Conservation (phyloP, 306 rosid species). For the Castanea mollissima region DNA sequence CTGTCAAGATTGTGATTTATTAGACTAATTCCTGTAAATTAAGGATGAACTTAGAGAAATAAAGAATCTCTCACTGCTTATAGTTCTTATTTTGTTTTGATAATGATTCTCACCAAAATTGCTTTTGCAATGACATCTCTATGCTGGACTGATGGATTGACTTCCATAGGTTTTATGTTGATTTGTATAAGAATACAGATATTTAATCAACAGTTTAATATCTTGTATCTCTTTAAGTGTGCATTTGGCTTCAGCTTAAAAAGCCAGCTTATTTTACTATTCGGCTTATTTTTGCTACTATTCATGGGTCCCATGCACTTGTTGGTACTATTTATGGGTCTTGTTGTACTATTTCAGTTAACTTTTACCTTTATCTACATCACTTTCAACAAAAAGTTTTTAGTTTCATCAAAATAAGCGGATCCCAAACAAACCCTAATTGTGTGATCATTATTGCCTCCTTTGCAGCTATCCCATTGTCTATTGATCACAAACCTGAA, state of each 20-base stretch:
- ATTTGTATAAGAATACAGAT: background rate
- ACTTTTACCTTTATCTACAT: no score
- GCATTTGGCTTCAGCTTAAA: no score
- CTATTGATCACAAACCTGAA: conserved; percentile 88
- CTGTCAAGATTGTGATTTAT: conserved; percentile 26
- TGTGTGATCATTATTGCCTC: conserved; percentile 5
- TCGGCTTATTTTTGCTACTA: no score
- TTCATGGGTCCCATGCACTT: no score
- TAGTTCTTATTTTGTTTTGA: background rate
- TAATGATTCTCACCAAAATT: background rate
- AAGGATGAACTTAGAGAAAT: background rate
- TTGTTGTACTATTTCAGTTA: no score
- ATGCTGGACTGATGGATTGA: background rate
- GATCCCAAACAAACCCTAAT: background rate
- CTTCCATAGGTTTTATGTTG: background rate
- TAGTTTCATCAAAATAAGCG: no score
- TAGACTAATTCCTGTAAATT: conserved; percentile 4
- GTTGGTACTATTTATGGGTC: no score
- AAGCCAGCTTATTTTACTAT: no score
- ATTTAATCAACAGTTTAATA: background rate
- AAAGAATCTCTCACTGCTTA: background rate
- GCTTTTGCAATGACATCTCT: background rate
- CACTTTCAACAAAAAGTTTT: no score
- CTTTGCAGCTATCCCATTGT: conserved; percentile 70
- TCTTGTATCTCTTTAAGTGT: background rate